Evolutionary conservation across 2,329 filamentous ascomycete genomes (phyloP).

Genomic region (Drechslerella coelobrocha): DNA sequence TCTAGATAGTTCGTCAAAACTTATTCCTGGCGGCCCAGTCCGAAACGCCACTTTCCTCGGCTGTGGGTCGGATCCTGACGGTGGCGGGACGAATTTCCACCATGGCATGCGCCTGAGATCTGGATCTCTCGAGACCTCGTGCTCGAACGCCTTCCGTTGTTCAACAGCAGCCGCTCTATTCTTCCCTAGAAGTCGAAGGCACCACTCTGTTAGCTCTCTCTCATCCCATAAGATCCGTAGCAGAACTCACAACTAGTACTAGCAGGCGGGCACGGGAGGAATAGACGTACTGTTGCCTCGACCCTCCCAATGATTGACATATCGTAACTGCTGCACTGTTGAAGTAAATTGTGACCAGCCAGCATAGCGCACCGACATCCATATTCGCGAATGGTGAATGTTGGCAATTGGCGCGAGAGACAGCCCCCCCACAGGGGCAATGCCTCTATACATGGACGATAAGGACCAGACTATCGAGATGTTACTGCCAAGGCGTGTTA

Average conservation of each 20-base stretch:
- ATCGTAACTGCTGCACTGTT: neutral
- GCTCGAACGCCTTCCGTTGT: neutral
- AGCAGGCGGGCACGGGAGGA: neutral
- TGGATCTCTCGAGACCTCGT: neutral
- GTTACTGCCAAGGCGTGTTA: neutral
- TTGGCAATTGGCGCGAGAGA: constrained; percentile 28
- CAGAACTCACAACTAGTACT: too few species aligned
- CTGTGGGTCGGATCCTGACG: neutral
- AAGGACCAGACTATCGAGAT: neutral
- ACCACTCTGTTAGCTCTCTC: too few species aligned
- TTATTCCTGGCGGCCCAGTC: neutral
- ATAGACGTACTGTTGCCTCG: constrained; percentile 27
- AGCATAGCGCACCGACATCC: neutral
- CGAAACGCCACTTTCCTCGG: neutral
- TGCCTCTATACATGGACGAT: constrained; percentile 46
- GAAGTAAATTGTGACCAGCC: constrained; percentile 6
- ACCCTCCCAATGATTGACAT: constrained; percentile 1
- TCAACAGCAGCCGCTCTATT: neutral
- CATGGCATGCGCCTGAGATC: neutral
- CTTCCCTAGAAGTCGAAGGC: neutral
- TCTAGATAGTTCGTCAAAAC: neutral
- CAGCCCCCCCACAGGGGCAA: constrained; percentile 44
- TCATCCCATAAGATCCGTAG: too few species aligned
- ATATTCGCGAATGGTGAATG: constrained; percentile 20
- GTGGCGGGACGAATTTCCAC: neutral